Conservation (phyloP, 208 protist species). For the Trypanosoma rangeli region DNA sequence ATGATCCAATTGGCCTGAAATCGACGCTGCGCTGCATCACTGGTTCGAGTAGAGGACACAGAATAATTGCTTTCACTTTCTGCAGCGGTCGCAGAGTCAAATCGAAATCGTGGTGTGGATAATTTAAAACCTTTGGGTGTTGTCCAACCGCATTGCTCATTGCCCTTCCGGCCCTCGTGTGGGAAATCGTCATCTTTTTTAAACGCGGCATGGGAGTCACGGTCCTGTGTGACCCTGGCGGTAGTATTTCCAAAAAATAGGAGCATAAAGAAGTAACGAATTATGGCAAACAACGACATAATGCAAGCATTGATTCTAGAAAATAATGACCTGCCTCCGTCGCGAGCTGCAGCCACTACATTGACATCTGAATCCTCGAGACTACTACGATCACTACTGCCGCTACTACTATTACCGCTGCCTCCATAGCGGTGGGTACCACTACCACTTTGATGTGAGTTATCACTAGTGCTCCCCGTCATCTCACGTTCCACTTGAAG, state of each 20-base stretch:
- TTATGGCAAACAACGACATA: not conserved
- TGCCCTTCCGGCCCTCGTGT: not conserved
- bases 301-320: not conserved
- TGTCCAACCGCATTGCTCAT: not conserved
- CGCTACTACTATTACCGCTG: not conserved
- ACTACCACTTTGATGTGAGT: not conserved
- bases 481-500: not conserved
- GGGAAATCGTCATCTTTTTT: slow-evolving; percentile 1
- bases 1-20: slow-evolving; percentile 9
- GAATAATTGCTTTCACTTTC: not conserved
- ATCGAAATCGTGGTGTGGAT: not conserved
- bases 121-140: not conserved
- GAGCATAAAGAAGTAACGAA: slow-evolving; percentile 2
- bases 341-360: not conserved
- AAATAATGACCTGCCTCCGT: not conserved
- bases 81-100: not conserved
- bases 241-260: not conserved
- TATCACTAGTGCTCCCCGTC: not conserved
- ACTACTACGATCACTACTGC: not conserved
- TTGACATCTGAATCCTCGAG: not conserved
- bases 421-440: not conserved
- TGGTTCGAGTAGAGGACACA: not conserved
- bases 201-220: not conserved
- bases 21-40: slow-evolving; percentile 2
- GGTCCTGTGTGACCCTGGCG: not conserved